Evolutionary conservation across 2,329 filamentous ascomycete species (phyloP).

Genomic region (Sporothrix luriei): DNA sequence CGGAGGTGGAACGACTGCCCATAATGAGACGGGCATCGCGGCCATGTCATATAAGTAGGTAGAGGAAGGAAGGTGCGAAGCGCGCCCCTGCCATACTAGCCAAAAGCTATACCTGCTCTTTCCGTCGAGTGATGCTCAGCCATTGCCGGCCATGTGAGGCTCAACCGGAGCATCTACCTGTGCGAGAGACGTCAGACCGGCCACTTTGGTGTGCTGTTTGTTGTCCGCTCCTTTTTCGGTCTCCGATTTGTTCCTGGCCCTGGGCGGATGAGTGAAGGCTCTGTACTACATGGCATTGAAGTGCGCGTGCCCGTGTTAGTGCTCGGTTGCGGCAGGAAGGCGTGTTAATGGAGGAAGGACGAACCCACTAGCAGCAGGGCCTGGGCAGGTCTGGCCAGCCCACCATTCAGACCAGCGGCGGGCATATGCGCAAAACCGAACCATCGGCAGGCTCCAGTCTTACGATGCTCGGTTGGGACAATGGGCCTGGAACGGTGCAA

Average conservation of each 20-base stretch:
- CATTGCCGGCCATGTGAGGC: slow-evolving; percentile 22
- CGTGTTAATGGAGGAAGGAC: slow-evolving; percentile 5
- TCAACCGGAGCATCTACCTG: slow-evolving; percentile 20
- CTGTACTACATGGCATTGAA: neutral
- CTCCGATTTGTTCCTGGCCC: slow-evolving; percentile 21
- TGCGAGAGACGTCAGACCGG: slow-evolving; percentile 17
- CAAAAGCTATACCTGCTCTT: neutral
- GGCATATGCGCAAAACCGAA: slow-evolving; percentile 34
- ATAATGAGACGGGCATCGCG: slow-evolving; percentile 26
- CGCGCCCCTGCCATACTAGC: slow-evolving; percentile 1
- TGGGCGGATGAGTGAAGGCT: slow-evolving; percentile 2
- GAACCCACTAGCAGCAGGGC: slow-evolving; percentile 11
- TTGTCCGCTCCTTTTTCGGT: neutral
- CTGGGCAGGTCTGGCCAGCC: slow-evolving; percentile 29
- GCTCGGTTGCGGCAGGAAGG: neutral
- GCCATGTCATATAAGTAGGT: slow-evolving; percentile 31
- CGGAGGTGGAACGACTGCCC: slow-evolving; percentile 28
- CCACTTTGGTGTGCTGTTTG: slow-evolving; percentile 11
- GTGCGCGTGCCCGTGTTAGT: neutral
- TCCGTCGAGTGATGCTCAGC: slow-evolving; percentile 21
- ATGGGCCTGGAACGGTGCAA: slow-evolving; percentile 25
- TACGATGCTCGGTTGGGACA: slow-evolving; percentile 28
- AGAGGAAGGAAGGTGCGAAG: slow-evolving; percentile 22
- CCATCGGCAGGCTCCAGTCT: slow-evolving; percentile 31
- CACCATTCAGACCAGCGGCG: slow-evolving; percentile 25